Percentiles rank a stretch among this genome's conserved stretches.
These are phyloP conservation scores for Rhizophora apiculata DNA, from an alignment of 345 rosid genomes.

Conservation along the genomic window DNA sequence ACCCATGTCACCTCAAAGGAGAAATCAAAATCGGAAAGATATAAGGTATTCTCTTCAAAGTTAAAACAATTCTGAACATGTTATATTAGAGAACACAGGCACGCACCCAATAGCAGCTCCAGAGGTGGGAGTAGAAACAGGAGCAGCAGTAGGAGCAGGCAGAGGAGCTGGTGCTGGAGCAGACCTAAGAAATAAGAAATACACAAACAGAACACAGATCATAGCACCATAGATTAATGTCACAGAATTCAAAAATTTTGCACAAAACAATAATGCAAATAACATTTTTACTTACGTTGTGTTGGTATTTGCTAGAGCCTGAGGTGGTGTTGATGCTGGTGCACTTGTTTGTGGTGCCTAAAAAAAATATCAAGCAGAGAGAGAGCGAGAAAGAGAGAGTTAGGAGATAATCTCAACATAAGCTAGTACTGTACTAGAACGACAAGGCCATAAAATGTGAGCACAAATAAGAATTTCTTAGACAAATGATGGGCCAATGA, in stretches of 20 bases:
- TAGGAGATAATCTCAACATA: neutral
- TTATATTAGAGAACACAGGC: slow-evolving; percentile 10
- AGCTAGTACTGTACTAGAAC: too few species aligned
- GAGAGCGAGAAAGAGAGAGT: neutral
- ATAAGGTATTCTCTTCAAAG: too few species aligned
- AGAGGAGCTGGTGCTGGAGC: slow-evolving; percentile 9
- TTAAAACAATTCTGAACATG: too few species aligned
- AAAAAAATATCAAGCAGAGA: neutral
- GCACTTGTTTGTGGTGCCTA: slow-evolving; percentile 53
- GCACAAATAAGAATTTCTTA: too few species aligned
- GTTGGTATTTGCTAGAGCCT: slow-evolving; percentile 36
- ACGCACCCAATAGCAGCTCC: slow-evolving; percentile 25
- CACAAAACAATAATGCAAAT: neutral
- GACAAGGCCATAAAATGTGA: too few species aligned
- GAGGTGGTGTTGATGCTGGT: slow-evolving; percentile 37
- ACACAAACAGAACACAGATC: neutral
- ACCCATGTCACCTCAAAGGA: too few species aligned
- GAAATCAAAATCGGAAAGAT: too few species aligned
- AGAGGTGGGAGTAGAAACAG: slow-evolving; percentile 26
- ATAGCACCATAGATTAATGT: neutral
- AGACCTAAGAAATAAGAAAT: slow-evolving; percentile 27
- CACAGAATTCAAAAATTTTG: neutral
- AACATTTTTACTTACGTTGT: slow-evolving; percentile 37
- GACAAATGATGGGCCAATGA: neutral
- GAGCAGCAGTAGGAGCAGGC: neutral